Evolutionary conservation across 2,329 filamentous ascomycete genomes (phyloP).

Genomic region (Verticillium alfalfae): DNA sequence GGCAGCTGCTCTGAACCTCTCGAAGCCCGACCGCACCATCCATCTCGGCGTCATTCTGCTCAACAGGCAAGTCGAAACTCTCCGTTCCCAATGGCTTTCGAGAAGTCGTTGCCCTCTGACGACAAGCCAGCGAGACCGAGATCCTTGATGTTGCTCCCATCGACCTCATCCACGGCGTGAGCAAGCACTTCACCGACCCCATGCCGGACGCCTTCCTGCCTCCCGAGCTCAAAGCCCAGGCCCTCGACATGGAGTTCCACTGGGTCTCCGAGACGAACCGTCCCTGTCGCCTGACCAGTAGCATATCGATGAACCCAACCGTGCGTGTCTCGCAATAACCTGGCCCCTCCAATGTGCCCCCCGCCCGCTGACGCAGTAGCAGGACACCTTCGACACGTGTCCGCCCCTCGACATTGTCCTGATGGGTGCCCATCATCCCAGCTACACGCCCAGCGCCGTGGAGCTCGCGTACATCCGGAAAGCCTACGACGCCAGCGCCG

Average conservation of each 20-base stretch:
- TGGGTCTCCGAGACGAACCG: conserved; percentile 24
- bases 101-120: not conserved
- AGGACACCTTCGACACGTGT: conserved; percentile 33
- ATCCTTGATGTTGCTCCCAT: conserved; percentile 27
- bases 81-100: not conserved
- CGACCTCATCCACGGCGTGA: conserved; percentile 18
- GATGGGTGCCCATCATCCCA: conserved; percentile 26
- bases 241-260: conserved; percentile 22
- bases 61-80: conserved; percentile 13
- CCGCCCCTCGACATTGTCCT: conserved; percentile 33
- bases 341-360: not conserved
- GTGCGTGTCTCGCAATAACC: conserved; percentile 10
- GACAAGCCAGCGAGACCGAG: conserved; percentile 19
- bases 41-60: conserved; percentile 23
- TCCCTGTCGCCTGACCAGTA: conserved; percentile 15
- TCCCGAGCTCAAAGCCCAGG: conserved; percentile 10
- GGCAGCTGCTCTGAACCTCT: conserved; percentile 13
- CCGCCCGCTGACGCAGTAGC: not conserved
- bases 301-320: conserved; percentile 21
- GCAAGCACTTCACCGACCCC: conserved; percentile 10
- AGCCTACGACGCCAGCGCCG: conserved; percentile 23
- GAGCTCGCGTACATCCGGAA: conserved; percentile 31
- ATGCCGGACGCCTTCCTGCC: conserved; percentile 12
- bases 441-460: conserved; percentile 20
- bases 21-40: conserved; percentile 16